Evolutionary conservation across 139 green algal genomes (phyloP).

Genomic region (Marvania coccoides): DNA sequence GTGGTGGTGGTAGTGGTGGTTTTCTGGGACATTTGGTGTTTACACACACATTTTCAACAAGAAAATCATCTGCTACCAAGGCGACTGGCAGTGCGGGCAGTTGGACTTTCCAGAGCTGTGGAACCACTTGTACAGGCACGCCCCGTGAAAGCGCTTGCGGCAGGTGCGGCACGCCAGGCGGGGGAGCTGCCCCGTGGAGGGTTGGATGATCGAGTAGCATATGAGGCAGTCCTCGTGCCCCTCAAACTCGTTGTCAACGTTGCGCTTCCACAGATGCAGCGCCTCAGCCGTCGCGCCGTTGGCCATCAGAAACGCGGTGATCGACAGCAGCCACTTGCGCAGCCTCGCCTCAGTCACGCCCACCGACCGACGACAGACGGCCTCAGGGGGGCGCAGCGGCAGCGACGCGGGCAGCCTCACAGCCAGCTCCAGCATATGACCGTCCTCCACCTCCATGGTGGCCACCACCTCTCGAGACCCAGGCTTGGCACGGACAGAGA

Average conservation of each 20-base stretch:
- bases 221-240: constrained; percentile 94
- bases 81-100: constrained; percentile 88
- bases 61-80: constrained; percentile 38
- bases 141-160: constrained; percentile 80
- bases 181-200: constrained; percentile 74
- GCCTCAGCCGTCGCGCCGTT: constrained; percentile 74
- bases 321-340: constrained; percentile 93
- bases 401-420: constrained; percentile 71
- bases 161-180: constrained; percentile 70
- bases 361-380: constrained; percentile 60
- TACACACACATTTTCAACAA: not conserved
- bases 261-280: constrained; percentile 75
- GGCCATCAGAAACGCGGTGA: constrained; percentile 74
- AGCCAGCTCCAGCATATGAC: constrained; percentile 69
- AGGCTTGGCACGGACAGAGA: constrained; percentile 49
- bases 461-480: constrained; percentile 61
- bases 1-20: too few species aligned
- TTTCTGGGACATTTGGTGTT: too few species aligned
- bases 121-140: constrained; percentile 98
- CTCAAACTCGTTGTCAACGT: constrained; percentile 70
- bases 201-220: constrained; percentile 87
- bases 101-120: constrained; percentile 66
- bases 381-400: constrained; percentile 69
- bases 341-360: constrained; percentile 72
- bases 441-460: constrained; percentile 77